Evolutionary conservation across 805 yeast species (phyloP).

Genomic region (Suhomyces emberorum): DNA sequence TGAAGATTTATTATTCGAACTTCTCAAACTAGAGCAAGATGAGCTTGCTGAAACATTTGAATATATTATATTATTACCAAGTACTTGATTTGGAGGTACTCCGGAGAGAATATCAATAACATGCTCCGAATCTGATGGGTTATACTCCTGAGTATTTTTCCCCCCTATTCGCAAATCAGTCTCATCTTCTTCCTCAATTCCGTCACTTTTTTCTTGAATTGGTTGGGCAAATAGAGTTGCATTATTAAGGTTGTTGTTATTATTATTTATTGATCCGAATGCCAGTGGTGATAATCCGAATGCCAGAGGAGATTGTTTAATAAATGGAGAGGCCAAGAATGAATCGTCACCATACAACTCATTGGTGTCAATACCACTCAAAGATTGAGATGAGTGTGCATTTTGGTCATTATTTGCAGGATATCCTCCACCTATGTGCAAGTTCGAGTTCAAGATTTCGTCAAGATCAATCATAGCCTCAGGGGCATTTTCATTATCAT

Average conservation of each 20-base stretch:
- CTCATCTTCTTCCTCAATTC: constrained; percentile 21
- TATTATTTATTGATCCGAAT: constrained; percentile 8
- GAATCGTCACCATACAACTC: constrained; percentile 23
- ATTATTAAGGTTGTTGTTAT: constrained; percentile 8
- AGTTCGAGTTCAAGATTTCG: constrained; percentile 32
- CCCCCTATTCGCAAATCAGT: too few relatives aligned
- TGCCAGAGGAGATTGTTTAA: constrained; percentile 16
- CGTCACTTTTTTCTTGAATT: constrained; percentile 24
- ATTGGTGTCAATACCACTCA: constrained; percentile 20
- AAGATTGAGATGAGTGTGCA: too few relatives aligned
- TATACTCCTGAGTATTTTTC: too few relatives aligned
- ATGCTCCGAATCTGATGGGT: constrained; percentile 10
- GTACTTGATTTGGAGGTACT: constrained; percentile 18
- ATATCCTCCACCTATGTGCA: constrained; percentile 21
- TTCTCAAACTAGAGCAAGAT: constrained; percentile 29
- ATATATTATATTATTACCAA: constrained; percentile 18
- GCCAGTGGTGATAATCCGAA: constrained; percentile 16
- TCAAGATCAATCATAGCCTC: constrained; percentile 41
- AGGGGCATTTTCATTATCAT: constrained; percentile 29
- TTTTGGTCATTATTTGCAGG: constrained; percentile 3
- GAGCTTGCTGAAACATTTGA: constrained; percentile 32
- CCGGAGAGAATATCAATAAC: constrained; percentile 14
- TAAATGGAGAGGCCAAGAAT: constrained; percentile 30
- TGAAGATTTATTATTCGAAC: constrained; percentile 9
- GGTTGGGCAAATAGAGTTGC: constrained; percentile 27